Base-by-base conservation (phyloP, 306 rosid genomes). In the Mimosa pudica region DNA sequence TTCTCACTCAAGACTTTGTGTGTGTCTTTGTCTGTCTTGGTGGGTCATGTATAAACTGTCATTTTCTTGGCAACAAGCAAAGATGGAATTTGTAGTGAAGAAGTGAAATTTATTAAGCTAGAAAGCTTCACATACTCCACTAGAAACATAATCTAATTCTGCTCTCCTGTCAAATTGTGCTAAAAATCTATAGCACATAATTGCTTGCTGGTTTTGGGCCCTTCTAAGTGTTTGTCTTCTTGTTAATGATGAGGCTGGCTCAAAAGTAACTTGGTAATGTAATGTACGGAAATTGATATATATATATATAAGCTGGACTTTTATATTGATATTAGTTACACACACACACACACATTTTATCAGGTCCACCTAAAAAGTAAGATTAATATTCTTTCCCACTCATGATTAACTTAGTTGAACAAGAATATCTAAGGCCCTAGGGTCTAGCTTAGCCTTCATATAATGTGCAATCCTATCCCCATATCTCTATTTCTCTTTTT, bases 151-250 rank as follows among this genome's bases (percentile, higher is more conserved):
- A 30, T 46, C 41, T 24, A 20, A 13, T 75, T 41, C 45, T 52
- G 16, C 9, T 10, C 18, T 38, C 67, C 12, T 36, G 11, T 55
- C 35, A 52, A 55, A 36, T 17, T 54, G 7, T 54, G 32, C 66
- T 35, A 52, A 10, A 54, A 5, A 64, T 18, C 46, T 13, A 35
- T 10, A 13, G 45, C 42, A 38, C 42, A 38, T 38, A 36, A 13
- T 64, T 38, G 42, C 16, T 65, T 65, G 49, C 70, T 24, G 30
- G 45, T 61, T 70, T 42, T 44, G 30, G 35, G 45, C 58, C 17
- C n/a, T 30, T 30, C 13, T 2, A 61, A 10, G 70, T 44, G 69
- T 69, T 55, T 69, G 79, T 78, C 76, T 69, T 78, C 70, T 52
- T 69, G 5, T 78, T 68, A 65, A 55, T 55, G 45, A 55, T 16